Evolutionary conservation across 2,329 filamentous ascomycete genomes (phyloP), one percentile per base, ranked within the genome.

Genomic region (Waltergamsia citrina): DNA sequence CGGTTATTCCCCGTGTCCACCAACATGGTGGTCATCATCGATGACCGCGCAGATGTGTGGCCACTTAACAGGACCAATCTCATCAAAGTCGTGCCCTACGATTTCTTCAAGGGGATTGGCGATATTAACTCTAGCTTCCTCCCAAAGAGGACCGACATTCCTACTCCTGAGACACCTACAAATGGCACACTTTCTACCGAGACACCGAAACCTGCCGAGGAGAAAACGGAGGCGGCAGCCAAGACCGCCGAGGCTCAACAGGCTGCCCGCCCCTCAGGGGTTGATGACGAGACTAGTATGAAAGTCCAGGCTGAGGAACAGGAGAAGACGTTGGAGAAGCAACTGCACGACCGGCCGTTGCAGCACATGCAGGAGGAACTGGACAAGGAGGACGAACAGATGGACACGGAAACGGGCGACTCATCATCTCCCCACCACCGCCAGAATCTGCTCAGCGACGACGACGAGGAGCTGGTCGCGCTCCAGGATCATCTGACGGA

Each of bases 1-100:
- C 77, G 92, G 7, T 61, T 98, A 11, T 98, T 98, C 55, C 92
- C 93, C 5, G 85, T 94, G 39, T 93, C 93, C 58, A 96, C 90
- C 6, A 90, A 94, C 58, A 98, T 98, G 92, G 93, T 95, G 1
- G 88, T 95, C 38, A 95, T 98, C 48, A 98, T 98, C 43, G 92
- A 98, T 53, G 92, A 98, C 57, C 77, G 92, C 45, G 86, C 86
- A 34, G 92, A 98, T 54, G 90, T 98, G 7, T 98, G 92, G 92
- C 77, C 77, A 2, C 77, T 81, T 45, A 96, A 94, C 69, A 81
- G 83, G 46, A 75, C 83, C 5, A 95, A 98, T 49, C 71, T 98
- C 23, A 86, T 98, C 62, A 94, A 94, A 54, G 92, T 98, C 22
- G 79, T 80, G 2, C 86, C 90, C 0, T 98, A 94, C 55, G 90